Base-by-base conservation (phyloP, 2,329 filamentous ascomycete genomes). In the Tolypocladium nubicola region DNA sequence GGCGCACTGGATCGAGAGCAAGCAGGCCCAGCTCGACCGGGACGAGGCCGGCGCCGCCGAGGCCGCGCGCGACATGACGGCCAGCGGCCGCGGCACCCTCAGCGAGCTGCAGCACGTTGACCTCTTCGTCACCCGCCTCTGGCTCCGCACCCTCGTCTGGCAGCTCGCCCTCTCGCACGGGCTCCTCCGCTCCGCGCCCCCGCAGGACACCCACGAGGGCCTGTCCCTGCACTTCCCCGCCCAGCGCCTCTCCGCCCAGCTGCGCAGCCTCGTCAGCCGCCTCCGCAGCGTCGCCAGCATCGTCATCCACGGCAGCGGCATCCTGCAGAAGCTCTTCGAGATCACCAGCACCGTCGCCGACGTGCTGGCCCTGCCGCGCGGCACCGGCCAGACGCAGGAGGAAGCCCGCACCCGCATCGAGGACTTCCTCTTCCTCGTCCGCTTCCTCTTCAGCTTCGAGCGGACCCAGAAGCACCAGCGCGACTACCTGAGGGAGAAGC, bases 311-410 rank as follows among this genome's bases (percentile, higher is more conserved):
- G 81, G 81, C 9, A 79, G 74, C 41, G 78, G 78, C 26, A 80
- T 84, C 56, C 70, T 83, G 55, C 77, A 81, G 59, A 84, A 84
- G 64, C 70, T 84, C 5, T 82, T 84, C 57, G 81, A 84, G 62
- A 81, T 84, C 59, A 79, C 80, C 0, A 81, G 80, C 64, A 83
- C 80, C 2, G 79, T 84, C 52, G 79, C 80, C 10, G 81, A 84
- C 61, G 81, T 84, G 2, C 73, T 83, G 26, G 77, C 79, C 50
- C 69, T 82, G 16, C 77, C 78, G 0, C 71, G 74, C 8, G 73
- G 72, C 0, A 73, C 75, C 0, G 60, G 61, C 30, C 54, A 68
- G 56, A 65, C 63, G 10, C 66, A 75, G 4, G 72, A 77, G 43
- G 78, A 79, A 37, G 76, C 75, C 2, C 69, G 71, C 6, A 70